Percentiles rank a stretch among this genome's conserved stretches.
Conservation (phyloP, 2,329 filamentous ascomycete genomes). For the Penicillium sp. region DNA sequence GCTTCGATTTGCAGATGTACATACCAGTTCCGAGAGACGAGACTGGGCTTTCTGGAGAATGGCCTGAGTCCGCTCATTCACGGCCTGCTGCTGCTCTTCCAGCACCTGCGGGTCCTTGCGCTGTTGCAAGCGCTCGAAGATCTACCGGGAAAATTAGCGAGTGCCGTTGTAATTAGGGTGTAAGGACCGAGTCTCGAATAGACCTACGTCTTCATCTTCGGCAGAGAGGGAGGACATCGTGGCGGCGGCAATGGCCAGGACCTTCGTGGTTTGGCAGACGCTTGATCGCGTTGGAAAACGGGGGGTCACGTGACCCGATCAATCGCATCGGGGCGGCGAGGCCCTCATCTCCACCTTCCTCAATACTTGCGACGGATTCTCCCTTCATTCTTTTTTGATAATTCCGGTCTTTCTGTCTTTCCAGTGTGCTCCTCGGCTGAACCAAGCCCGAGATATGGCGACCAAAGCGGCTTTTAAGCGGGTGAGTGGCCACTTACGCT, state of each 20-base stretch:
- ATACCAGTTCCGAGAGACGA: constrained; percentile 64
- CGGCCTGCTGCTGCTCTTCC: constrained; percentile 59
- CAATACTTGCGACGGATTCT: background rate
- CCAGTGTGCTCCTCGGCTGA: background rate
- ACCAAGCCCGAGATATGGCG: constrained; percentile 52
- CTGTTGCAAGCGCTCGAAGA: constrained; percentile 43
- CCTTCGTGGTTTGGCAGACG: constrained; percentile 14
- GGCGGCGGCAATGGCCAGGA: constrained; percentile 35
- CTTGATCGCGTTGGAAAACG: constrained; percentile 20
- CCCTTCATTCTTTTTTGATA: background rate
- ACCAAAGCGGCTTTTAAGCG: constrained; percentile 71
- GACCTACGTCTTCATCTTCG: constrained; percentile 43
- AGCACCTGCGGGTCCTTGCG: constrained; percentile 58
- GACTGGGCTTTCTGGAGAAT: constrained; percentile 63
- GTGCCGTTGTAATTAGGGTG: background rate
- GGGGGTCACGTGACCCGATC: constrained; percentile 15
- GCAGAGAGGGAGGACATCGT: constrained; percentile 44
- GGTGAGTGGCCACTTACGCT: constrained; percentile 45
- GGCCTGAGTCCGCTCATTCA: constrained; percentile 57
- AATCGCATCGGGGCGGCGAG: constrained; percentile 1
- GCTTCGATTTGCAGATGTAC: constrained; percentile 13
- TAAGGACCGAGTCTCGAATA: background rate
- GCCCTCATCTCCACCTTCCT: background rate
- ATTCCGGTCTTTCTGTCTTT: background rate
- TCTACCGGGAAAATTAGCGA: constrained; percentile 26